Conservation (phyloP, 208 protist genomes). For the Plasmodiophora brassicae region DNA sequence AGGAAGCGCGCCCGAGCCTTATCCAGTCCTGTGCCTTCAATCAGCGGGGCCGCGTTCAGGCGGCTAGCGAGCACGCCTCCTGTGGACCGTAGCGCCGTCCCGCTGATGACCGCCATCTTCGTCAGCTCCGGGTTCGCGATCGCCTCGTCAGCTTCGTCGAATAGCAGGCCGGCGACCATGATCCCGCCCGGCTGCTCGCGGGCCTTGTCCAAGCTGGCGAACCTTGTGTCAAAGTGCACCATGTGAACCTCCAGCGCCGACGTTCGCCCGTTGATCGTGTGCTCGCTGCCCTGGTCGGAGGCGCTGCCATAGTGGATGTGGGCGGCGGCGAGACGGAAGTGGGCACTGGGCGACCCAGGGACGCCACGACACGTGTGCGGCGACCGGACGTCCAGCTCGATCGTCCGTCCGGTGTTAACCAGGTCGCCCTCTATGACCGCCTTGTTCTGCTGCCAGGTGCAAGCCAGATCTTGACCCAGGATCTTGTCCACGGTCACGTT, state of each 20-base stretch:
- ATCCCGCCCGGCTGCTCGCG: background rate
- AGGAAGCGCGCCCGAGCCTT: background rate
- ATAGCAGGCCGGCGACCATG: background rate
- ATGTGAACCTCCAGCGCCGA: background rate
- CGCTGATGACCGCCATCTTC: background rate
- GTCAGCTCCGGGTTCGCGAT: background rate
- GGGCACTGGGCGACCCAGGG: background rate
- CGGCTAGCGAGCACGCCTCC: background rate
- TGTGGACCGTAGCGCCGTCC: background rate
- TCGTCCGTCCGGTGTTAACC: background rate
- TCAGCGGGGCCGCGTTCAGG: background rate
- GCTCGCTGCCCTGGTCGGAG: background rate
- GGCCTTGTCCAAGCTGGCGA: background rate
- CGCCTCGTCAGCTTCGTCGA: background rate
- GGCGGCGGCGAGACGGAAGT: background rate
- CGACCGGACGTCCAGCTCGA: background rate
- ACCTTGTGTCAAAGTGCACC: background rate
- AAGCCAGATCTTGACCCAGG: background rate
- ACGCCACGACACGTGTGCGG: background rate
- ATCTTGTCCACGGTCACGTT: background rate
- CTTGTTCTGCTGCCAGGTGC: background rate
- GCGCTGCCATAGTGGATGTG: background rate
- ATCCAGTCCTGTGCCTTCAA: background rate
- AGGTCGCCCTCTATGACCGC: background rate
- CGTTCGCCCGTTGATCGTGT: conserved; percentile 15